A percentile compares a stretch with the other conserved stretches of the same genome.
Conservation (phyloP, 179 eudicot species). For the Camellia oleifera region DNA sequence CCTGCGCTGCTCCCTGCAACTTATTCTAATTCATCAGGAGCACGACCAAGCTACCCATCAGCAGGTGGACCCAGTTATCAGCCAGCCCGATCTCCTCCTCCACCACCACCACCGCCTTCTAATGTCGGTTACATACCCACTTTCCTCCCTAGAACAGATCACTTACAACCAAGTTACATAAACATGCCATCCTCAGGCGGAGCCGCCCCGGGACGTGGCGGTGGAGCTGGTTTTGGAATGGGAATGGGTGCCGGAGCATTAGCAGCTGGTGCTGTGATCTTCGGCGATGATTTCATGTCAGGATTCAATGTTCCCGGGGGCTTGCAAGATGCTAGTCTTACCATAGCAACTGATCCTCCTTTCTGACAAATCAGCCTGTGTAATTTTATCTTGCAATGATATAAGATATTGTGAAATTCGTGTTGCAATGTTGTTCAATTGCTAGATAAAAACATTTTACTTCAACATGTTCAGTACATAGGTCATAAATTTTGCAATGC, state of each 20-base stretch:
- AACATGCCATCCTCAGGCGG: conserved; percentile 51
- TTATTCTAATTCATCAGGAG: conserved; percentile 29
- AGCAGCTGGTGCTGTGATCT: conserved; percentile 78
- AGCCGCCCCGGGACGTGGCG: conserved; percentile 31
- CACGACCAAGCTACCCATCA: conserved; percentile 37
- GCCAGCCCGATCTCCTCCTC: conserved; percentile 38
- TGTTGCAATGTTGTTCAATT: neutral
- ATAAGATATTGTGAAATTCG: neutral
- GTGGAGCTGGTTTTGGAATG: conserved; percentile 55
- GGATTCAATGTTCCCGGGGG: conserved; percentile 54
- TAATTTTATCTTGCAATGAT: neutral
- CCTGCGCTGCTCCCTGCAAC: conserved; percentile 35
- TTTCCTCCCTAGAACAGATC: conserved; percentile 36
- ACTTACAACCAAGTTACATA: conserved; percentile 36
- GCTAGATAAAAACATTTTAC: neutral
- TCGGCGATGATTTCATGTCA: conserved; percentile 66
- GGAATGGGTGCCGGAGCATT: conserved; percentile 81
- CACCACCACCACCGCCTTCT: conserved; percentile 49
- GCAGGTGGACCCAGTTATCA: conserved; percentile 28
- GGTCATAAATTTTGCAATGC: neutral
- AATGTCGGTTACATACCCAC: conserved; percentile 49
- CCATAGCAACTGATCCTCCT: conserved; percentile 51
- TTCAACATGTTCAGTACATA: neutral
- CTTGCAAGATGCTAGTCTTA: conserved; percentile 38
- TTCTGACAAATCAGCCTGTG: conserved; percentile 30